These are phyloP conservation scores for Solanum aculeatissimum DNA, from an alignment of 305 asterid species.

Conservation along the genomic window DNA sequence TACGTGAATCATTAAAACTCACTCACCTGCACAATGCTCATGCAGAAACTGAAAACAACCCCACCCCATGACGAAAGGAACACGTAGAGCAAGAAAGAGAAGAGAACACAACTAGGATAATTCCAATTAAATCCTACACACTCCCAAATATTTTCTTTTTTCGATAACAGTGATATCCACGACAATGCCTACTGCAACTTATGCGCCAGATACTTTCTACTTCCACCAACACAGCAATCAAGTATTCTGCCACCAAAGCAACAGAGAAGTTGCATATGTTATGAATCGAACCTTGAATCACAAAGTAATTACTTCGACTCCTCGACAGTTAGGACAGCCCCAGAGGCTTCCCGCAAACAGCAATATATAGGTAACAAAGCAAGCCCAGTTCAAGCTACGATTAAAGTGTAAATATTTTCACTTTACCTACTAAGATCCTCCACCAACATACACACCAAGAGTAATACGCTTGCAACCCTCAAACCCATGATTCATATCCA, in stretches of 20 bases:
- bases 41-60: background rate
- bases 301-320: background rate
- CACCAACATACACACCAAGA: background rate
- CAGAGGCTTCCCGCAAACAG: background rate
- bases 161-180: background rate
- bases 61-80: background rate
- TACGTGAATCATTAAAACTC: background rate
- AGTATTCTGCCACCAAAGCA: background rate
- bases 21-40: background rate
- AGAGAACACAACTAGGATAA: background rate
- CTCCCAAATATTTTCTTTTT: background rate
- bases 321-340: background rate
- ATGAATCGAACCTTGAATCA: background rate
- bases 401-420: background rate
- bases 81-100: background rate
- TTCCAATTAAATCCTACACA: background rate
- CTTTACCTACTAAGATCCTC: background rate
- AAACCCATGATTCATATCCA: background rate
- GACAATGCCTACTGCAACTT: background rate
- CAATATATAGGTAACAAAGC: background rate
- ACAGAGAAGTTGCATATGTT: background rate
- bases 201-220: background rate
- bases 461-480: background rate
- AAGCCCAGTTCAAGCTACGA: background rate
- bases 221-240: background rate